Conservation (phyloP, 305 asterid genomes). For the Solanum hybrid region DNA sequence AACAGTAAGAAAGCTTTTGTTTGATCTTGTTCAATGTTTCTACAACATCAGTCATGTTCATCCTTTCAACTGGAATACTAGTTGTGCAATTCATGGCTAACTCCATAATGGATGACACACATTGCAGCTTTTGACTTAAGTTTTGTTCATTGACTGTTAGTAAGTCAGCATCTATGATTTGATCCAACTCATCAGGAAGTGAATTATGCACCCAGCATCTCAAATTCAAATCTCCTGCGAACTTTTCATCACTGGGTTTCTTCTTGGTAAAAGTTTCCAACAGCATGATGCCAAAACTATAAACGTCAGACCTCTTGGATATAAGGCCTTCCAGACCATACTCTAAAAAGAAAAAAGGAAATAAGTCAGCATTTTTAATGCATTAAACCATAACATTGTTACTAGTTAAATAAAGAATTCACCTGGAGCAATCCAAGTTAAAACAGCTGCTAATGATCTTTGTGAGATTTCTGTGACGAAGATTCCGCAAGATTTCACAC, state of each 20-base stretch:
- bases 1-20: not conserved
- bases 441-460: constrained; percentile 28
- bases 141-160: not conserved
- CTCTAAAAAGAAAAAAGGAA: not conserved
- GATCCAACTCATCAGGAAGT: not conserved
- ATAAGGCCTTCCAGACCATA: not conserved
- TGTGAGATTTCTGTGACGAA: constrained; percentile 29
- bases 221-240: constrained; percentile 15
- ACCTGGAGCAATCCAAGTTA: constrained; percentile 15
- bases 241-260: constrained; percentile 22
- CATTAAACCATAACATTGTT: not conserved
- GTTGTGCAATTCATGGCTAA: constrained; percentile 29
- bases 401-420: not conserved
- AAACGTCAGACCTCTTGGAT: not conserved
- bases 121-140: not conserved
- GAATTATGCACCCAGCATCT: constrained; percentile 16
- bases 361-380: not conserved
- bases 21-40: constrained; percentile 12
- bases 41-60: constrained; percentile 14
- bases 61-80: constrained; percentile 17
- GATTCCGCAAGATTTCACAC: constrained; percentile 25
- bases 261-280: constrained; percentile 26
- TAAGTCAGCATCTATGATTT: constrained; percentile 17
- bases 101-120: constrained; percentile 17
- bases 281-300: constrained; percentile 19